Base-by-base conservation (phyloP, 768 basidiomycete species). In the Russula ochroleuca region DNA sequence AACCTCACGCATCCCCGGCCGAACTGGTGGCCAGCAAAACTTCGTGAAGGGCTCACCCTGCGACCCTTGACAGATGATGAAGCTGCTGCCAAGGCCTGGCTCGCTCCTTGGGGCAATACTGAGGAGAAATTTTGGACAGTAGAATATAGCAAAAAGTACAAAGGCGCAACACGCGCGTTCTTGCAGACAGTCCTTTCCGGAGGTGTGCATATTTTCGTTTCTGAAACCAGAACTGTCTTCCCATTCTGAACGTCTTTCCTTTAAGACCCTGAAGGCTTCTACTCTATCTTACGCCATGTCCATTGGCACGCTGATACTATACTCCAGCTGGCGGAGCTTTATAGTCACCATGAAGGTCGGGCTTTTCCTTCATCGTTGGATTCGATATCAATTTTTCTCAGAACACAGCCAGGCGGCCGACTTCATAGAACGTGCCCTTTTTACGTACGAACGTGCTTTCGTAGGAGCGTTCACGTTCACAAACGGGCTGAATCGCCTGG, bases 291-390 rank as follows among this genome's bases (percentile, higher is more conserved):
- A n/a, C 80, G 84, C 28, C 83, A 81, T 45, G 81, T 88, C 59
- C 93, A 92, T 0, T 98, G 93, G 85, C 97, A 98, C 69, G 90
- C 87, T 1, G 96, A 98, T 73, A 95, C 95, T 0, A 78, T 96
- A 1, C 79, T 96, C 2, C 92, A 95, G 70, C 75, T 95, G 15
- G 85, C 90, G 3, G 93, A 95, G 68, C 85, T 94, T 9, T 89
- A 85, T 70, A 79, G 88, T 33, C 90, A 96, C 72, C 83, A 93
- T 69, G 94, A 96, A 79, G 94, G 94, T 90, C 40, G 28, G 78
- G 61, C 3, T 10, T 6, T 23, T 45, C 40, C 49, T 41, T 49
- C 21, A 25, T 43, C 4, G 25, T 28, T 23, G 14, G 17, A 40
- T n/a, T 31, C 40, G n/a, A 14, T 59, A 25, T 62, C 58, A 37